Conservation (phyloP, 2,329 filamentous ascomycete genomes). For the Aspergillus cejpii region DNA sequence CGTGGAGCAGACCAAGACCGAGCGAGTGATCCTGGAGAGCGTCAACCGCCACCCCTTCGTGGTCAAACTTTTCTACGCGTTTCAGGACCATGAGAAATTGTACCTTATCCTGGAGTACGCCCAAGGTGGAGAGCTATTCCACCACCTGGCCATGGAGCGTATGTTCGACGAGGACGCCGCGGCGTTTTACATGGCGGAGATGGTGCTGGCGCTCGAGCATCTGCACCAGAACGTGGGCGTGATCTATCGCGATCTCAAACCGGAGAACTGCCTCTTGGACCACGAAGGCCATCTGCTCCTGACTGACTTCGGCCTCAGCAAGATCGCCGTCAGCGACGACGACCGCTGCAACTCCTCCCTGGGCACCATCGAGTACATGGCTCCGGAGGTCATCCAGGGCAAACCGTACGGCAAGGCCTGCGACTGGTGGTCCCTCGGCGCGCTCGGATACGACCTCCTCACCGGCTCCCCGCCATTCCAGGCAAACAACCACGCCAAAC, state of each 20-base stretch:
- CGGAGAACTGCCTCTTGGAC: conserved; percentile 93
- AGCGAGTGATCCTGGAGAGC: conserved; percentile 88
- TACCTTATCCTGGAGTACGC: conserved; percentile 98
- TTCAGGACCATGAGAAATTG: conserved; percentile 95
- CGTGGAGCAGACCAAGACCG: conserved; percentile 94
- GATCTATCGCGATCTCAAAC: conserved; percentile 94
- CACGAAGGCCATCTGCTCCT: conserved; percentile 84
- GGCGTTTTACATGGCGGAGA: conserved; percentile 97
- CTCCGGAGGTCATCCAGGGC: conserved; percentile 83
- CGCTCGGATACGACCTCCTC: conserved; percentile 83
- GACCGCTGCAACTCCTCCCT: conserved; percentile 78
- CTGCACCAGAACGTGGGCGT: conserved; percentile 88
- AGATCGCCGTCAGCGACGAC: conserved; percentile 71
- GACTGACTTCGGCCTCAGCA: conserved; percentile 94
- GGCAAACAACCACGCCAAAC: conserved; percentile 86
- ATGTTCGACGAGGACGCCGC: conserved; percentile 90
- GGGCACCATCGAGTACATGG: conserved; percentile 98
- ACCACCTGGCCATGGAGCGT: conserved; percentile 84
- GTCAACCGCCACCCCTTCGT: conserved; percentile 97
- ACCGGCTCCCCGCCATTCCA: conserved; percentile 88
- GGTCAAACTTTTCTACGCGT: conserved; percentile 95
- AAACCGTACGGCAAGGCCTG: conserved; percentile 88
- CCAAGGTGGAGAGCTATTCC: conserved; percentile 92
- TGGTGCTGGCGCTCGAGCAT: conserved; percentile 88
- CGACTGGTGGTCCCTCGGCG: conserved; percentile 98